Conservation (phyloP, 2,329 filamentous ascomycete genomes). For the Calonectria pteridis region DNA sequence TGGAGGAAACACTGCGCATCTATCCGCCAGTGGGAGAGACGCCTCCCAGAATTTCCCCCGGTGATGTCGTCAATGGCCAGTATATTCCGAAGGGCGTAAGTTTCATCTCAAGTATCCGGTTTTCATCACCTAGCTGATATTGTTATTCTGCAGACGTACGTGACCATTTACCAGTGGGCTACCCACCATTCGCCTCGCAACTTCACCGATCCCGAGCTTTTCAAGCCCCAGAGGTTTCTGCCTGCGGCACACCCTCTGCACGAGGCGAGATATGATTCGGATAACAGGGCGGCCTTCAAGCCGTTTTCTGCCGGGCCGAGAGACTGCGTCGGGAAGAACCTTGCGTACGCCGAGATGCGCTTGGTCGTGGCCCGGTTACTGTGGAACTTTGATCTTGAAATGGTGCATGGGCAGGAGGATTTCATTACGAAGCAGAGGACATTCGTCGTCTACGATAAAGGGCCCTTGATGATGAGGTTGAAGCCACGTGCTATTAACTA, state of each 20-base stretch:
- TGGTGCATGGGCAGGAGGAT: background rate
- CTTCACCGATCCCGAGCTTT: background rate
- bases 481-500: background rate
- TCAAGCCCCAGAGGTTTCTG: background rate
- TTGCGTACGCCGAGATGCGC: background rate
- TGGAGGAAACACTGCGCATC: background rate
- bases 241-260: background rate
- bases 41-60: background rate
- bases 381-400: background rate
- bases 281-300: background rate
- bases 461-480: background rate
- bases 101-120: background rate
- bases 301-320: background rate
- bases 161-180: background rate
- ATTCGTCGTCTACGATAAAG: background rate
- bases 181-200: background rate
- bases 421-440: background rate
- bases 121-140: background rate
- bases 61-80: background rate
- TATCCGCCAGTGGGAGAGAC: background rate
- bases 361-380: background rate
- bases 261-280: background rate
- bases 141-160: background rate
- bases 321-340: background rate
- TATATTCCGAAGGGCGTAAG: conserved; percentile 1